Evolutionary conservation across 257 asterid species (phyloP), one percentile per base, ranked within the genome.

Genomic region (Solanum etuberosum): DNA sequence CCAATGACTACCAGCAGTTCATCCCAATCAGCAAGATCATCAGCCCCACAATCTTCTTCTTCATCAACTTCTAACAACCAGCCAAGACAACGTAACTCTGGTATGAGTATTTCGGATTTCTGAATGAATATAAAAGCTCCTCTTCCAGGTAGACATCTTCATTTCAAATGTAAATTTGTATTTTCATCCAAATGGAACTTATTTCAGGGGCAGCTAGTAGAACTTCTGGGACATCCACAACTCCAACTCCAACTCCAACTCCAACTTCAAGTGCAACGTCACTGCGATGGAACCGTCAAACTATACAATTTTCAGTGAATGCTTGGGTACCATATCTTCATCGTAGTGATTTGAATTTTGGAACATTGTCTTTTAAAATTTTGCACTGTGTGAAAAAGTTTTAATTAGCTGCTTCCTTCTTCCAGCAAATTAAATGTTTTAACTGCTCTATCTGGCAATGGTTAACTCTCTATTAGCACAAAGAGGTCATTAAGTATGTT

Each of bases 271-370:
- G 85, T 88, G 43, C 98, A 80, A 82, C 91, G 34, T 89, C 97
- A 25, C 89, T 94, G 91, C 94, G 92, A 63, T 94, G 96, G 98
- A 94, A 97, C 91, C 89, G 72, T 32, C 96, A 91, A 76, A 95
- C 98, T 77, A 90, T 95, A 81, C 98, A 90, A 81, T 94, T 95
- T 90, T 93, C 98, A 37, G 97, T 95, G 90, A 94, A 94, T 90
- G 98, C 99, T 88, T 96, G 99, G 99, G 99, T 96, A 94, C 84
- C 91, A 86, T 88, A 70, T 80, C 54, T 46, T 46, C 54, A 14
- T 46, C 20, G 46, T 63, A 86, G 88, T 73, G 18, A 35, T 37
- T 37, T 73, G 20, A 73, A 21, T 37, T 73, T 37, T 37, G 51
- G n/a, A 73, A 21, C 5, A 35, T 35, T 70, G 37, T 71, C 31